These are phyloP conservation scores for Vanrija humicola DNA, from an alignment of 1,284 basidiomycete genomes.

Conservation along the genomic window DNA sequence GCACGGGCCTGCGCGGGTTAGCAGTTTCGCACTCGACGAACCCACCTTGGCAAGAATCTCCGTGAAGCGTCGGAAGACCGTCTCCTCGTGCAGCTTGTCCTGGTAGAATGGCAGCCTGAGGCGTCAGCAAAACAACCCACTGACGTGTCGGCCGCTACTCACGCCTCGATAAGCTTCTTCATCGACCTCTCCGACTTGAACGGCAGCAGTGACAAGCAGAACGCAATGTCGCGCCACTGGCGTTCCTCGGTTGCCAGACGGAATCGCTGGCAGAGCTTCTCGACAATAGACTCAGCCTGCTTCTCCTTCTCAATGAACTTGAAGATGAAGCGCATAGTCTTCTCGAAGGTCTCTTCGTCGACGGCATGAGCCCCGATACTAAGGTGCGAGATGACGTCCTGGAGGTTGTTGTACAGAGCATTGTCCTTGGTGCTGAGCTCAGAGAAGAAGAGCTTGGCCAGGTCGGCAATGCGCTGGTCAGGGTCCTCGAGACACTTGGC, in stretches of 20 bases:
- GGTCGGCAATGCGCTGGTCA: conserved; percentile 82
- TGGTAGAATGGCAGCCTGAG: conserved; percentile 72
- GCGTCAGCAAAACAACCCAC: neutral
- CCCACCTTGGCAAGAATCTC: conserved; percentile 78
- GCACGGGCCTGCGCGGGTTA: conserved; percentile 58
- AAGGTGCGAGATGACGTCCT: conserved; percentile 92
- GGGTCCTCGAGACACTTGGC: conserved; percentile 95
- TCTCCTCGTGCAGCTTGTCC: conserved; percentile 88
- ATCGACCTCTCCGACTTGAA: conserved; percentile 96
- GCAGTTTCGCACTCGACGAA: neutral
- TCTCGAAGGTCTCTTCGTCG: conserved; percentile 85
- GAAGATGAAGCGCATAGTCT: conserved; percentile 94
- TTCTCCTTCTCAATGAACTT: conserved; percentile 98
- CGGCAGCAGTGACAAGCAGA: conserved; percentile 86
- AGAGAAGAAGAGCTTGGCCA: conserved; percentile 95
- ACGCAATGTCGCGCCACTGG: conserved; percentile 97
- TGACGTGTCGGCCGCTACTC: conserved; percentile 9
- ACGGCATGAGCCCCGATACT: conserved; percentile 91
- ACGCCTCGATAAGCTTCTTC: conserved; percentile 92
- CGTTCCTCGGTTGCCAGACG: conserved; percentile 78
- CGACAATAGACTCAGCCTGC: conserved; percentile 90
- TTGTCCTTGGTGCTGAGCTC: conserved; percentile 96
- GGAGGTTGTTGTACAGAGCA: conserved; percentile 97
- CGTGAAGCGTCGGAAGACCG: conserved; percentile 76
- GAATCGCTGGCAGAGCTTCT: conserved; percentile 94